Conservation (phyloP, 768 basidiomycete species). For the Phaffia australis region DNA sequence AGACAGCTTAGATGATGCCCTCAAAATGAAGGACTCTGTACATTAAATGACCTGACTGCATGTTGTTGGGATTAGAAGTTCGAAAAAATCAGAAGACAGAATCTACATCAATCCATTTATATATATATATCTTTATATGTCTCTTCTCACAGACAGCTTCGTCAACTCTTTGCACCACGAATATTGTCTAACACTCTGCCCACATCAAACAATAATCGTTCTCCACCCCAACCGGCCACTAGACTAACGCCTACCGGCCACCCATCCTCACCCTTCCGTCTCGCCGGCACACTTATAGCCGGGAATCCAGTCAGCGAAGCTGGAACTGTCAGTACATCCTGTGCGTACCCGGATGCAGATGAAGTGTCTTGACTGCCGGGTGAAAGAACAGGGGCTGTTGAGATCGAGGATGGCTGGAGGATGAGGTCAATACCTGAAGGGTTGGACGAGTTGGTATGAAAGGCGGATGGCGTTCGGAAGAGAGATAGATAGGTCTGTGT, state of each 20-base stretch:
- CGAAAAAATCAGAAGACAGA: no score
- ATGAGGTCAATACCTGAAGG: slow-evolving; percentile 57
- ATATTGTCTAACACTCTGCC: slow-evolving; percentile 23
- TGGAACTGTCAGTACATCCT: slow-evolving; percentile 84
- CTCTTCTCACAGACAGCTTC: no score
- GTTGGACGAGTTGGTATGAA: neutral
- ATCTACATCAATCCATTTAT: no score
- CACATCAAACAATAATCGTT: slow-evolving; percentile 32
- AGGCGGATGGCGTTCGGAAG: slow-evolving; percentile 49
- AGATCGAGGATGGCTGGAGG: slow-evolving; percentile 75
- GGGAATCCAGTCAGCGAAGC: slow-evolving; percentile 84
- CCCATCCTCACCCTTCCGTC: slow-evolving; percentile 42
- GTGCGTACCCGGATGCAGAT: slow-evolving; percentile 51
- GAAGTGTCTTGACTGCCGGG: neutral
- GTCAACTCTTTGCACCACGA: neutral
- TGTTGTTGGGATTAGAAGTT: no score
- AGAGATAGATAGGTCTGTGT: slow-evolving; percentile 41
- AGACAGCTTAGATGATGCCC: no score
- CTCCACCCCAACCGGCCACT: slow-evolving; percentile 73
- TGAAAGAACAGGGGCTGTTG: slow-evolving; percentile 60
- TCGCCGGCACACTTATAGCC: slow-evolving; percentile 60
- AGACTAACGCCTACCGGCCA: slow-evolving; percentile 80
- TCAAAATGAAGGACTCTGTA: no score
- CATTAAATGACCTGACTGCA: no score
- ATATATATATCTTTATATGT: no score